phyloP scores from a whole-genome alignment of 345 rosid genomes.

The Moricandia arvensis region DNA sequence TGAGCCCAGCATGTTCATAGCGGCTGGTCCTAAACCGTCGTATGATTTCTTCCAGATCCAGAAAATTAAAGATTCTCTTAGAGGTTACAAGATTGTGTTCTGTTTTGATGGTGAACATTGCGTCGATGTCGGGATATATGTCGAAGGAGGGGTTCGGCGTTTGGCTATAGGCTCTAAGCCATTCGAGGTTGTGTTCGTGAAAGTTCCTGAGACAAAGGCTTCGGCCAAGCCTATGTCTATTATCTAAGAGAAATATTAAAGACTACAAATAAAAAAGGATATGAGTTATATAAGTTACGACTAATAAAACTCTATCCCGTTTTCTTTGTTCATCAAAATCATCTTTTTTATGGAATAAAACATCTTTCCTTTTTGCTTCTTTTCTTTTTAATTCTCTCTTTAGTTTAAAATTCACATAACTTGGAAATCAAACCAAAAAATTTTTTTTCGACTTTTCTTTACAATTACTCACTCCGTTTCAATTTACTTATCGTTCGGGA shows the following conservation, averaged over 20 bases:
- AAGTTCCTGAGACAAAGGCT: neutral
- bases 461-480: too few species aligned
- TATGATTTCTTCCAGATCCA: neutral
- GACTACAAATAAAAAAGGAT: neutral
- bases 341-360: neutral
- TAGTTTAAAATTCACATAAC: too few species aligned
- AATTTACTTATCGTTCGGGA: too few species aligned
- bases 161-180: neutral
- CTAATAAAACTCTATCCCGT: neutral
- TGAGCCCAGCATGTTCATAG: neutral
- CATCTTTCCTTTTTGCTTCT: neutral
- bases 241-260: neutral
- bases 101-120: neutral
- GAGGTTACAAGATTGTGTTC: constrained; percentile 1
- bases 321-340: neutral
- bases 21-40: neutral
- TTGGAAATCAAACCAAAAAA: too few species aligned
- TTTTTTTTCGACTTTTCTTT: too few species aligned
- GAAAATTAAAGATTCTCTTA: neutral
- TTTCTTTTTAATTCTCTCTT: neutral
- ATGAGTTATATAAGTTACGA: neutral
- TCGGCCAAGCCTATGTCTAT: neutral
- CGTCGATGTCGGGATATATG: constrained; percentile 1
- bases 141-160: neutral
- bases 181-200: neutral